Conservation (phyloP, 108 stramenopile species). For the Nannochloropsis gaditana region DNA sequence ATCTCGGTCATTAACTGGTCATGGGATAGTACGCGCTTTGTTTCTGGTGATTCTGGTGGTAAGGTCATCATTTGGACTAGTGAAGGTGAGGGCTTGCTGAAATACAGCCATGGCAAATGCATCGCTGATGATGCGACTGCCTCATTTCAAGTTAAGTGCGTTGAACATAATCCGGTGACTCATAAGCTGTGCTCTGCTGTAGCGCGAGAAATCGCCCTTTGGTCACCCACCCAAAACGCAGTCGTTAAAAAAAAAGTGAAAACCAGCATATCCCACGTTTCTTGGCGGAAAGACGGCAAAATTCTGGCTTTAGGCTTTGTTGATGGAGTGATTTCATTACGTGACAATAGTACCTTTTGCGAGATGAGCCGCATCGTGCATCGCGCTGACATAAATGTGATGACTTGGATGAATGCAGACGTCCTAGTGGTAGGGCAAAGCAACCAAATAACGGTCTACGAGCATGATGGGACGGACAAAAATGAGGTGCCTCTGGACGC, state of each 20-base stretch:
- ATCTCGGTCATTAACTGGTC: background rate
- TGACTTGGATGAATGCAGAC: background rate
- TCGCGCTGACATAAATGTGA: background rate
- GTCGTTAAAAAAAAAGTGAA: conserved; percentile 15
- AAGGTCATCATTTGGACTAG: conserved; percentile 22
- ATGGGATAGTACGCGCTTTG: background rate
- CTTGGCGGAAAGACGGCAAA: background rate
- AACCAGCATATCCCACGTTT: background rate
- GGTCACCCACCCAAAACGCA: background rate
- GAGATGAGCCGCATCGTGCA: background rate
- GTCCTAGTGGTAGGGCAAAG: background rate
- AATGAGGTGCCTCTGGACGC: background rate
- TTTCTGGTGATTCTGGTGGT: background rate
- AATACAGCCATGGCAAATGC: conserved; percentile 11
- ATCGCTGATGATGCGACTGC: background rate
- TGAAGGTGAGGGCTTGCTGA: conserved; percentile 20
- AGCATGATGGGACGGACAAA: background rate
- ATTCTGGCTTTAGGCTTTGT: background rate
- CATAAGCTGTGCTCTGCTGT: background rate
- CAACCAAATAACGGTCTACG: background rate
- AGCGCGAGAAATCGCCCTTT: background rate
- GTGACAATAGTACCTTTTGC: background rate
- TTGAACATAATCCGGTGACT: background rate
- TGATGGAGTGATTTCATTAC: background rate
- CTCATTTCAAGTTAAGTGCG: background rate